These are phyloP conservation scores for Globisporangium barbulae DNA, from an alignment of 352 stramenopile genomes.

Conservation along the genomic window DNA sequence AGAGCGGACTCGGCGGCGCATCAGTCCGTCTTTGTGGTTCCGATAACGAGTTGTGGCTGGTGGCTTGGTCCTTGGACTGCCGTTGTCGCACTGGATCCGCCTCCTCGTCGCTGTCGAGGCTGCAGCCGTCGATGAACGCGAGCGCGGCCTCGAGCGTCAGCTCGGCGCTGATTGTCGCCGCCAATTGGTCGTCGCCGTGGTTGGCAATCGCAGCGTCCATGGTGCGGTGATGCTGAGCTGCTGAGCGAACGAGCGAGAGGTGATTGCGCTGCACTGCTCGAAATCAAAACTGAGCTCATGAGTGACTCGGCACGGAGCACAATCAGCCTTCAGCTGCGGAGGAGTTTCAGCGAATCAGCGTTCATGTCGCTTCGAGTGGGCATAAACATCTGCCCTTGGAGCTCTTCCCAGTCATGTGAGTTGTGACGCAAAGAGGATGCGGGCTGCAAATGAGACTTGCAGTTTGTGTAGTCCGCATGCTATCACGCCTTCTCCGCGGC, in stretches of 20 bases:
- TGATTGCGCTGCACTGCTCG: neutral
- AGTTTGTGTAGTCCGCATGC: too few relatives aligned
- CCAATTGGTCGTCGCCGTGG: neutral
- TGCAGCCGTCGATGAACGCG: constrained; percentile 13
- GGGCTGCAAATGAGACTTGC: too few relatives aligned
- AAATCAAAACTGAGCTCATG: neutral
- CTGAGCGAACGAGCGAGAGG: neutral
- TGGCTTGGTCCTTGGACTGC: neutral
- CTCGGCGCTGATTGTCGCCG: neutral
- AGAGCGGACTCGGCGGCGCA: neutral
- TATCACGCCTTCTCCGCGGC: too few relatives aligned
- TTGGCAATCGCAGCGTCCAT: neutral
- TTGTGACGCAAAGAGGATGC: neutral
- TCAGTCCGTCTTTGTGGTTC: neutral
- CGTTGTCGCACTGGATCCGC: too few relatives aligned
- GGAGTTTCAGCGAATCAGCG: neutral
- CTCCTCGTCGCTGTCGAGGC: constrained; percentile 3
- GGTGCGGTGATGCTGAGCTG: neutral
- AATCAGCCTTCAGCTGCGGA: neutral
- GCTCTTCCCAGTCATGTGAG: neutral
- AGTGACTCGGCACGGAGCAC: neutral
- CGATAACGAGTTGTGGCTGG: neutral
- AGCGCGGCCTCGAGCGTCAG: constrained; percentile 16
- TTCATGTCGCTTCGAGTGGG: neutral
- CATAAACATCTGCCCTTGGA: neutral